Conservation (phyloP, 768 basidiomycete genomes). For the Trichaptum fuscoviolaceum region DNA sequence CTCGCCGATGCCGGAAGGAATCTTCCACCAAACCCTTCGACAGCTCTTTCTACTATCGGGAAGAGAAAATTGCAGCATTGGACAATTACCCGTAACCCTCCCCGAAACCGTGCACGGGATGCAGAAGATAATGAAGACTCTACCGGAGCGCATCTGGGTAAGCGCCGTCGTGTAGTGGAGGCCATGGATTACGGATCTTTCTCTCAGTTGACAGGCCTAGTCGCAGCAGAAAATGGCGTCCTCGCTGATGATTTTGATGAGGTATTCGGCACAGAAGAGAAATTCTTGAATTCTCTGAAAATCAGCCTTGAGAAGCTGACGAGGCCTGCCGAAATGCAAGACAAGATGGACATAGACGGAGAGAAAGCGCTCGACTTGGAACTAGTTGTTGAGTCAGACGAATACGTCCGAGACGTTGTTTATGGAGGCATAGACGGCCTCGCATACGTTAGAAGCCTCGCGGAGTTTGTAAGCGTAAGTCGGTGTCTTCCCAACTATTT, state of each 20-base stretch:
- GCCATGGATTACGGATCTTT: conserved; percentile 60
- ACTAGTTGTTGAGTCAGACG: conserved; percentile 55
- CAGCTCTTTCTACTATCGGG: conserved; percentile 6
- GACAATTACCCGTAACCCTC: conserved; percentile 49
- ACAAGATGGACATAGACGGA: conserved; percentile 15
- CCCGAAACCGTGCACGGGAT: conserved; percentile 31
- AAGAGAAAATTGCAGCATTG: conserved; percentile 49
- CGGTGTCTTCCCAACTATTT: background rate
- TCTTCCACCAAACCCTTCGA: background rate
- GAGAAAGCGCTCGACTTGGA: conserved; percentile 12
- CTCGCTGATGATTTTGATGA: conserved; percentile 13
- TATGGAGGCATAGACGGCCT: conserved; percentile 75
- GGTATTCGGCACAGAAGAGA: conserved; percentile 25
- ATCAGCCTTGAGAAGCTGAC: conserved; percentile 15
- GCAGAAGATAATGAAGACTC: conserved; percentile 44
- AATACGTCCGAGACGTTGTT: conserved; percentile 67
- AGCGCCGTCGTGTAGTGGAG: conserved; percentile 46
- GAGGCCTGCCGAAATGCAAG: conserved; percentile 7
- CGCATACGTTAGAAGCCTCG: conserved; percentile 72
- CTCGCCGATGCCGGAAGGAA: background rate
- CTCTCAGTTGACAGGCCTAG: conserved; percentile 40
- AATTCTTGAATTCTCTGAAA: conserved; percentile 19
- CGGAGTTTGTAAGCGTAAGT: conserved; percentile 50
- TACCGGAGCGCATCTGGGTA: conserved; percentile 36
- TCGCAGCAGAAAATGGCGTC: conserved; percentile 15